These are phyloP conservation scores for Chimonanthus praecox DNA, from an alignment of 164 flowering plant genomes.

Conservation along the genomic window DNA sequence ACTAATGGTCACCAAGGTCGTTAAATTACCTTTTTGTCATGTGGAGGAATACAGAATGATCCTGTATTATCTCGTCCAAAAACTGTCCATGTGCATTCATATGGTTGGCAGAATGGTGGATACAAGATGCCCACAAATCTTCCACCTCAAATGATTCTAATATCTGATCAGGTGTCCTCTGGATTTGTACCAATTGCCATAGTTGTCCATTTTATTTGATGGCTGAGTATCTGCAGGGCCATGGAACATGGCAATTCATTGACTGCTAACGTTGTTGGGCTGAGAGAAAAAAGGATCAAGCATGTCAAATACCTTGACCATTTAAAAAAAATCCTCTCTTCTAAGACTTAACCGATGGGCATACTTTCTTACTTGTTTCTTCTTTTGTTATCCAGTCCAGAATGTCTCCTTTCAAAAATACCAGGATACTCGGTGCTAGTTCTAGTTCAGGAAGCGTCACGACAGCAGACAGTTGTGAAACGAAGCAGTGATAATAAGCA, in stretches of 20 bases:
- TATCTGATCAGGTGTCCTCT: neutral
- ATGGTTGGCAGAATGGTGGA: neutral
- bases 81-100: neutral
- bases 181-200: neutral
- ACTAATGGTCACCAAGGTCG: constrained; percentile 28
- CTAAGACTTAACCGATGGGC: neutral
- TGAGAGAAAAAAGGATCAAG: neutral
- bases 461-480: neutral
- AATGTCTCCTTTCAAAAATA: constrained; percentile 29
- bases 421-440: constrained; percentile 9
- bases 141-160: neutral
- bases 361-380: constrained; percentile 3
- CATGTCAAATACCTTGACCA: neutral
- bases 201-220: neutral
- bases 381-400: constrained; percentile 22
- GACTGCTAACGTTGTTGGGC: neutral
- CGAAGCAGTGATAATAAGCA: constrained; percentile 9
- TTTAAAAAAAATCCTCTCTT: no score
- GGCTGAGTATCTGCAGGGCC: neutral
- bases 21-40: neutral
- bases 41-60: neutral
- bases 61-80: neutral
- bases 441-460: constrained; percentile 5
- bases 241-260: neutral
- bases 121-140: neutral